A percentile compares a stretch with the other conserved stretches of the same genome.
These are phyloP conservation scores for Plasmodium vinckei DNA, from an alignment of 169 alveolate species.

Conservation along the genomic window DNA sequence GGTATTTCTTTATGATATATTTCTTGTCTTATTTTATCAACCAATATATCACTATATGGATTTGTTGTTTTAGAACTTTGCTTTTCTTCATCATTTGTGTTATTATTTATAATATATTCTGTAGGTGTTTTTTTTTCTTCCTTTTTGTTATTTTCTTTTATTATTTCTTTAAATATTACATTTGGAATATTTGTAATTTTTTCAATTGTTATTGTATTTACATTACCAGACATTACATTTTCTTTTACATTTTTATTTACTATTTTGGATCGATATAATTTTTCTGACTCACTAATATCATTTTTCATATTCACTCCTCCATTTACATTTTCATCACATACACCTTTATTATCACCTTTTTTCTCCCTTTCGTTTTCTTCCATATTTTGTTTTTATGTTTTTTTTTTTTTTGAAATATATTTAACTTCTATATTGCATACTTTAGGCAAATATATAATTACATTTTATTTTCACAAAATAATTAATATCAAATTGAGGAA, in stretches of 20 bases:
- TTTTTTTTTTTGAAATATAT: too few relatives aligned
- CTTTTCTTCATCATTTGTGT: conserved; percentile 18
- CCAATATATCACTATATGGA: conserved; percentile 25
- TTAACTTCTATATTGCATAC: too few relatives aligned
- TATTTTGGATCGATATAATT: conserved; percentile 19
- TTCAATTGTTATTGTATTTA: conserved; percentile 32
- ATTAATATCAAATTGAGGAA: too few relatives aligned
- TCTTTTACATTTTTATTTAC: conserved; percentile 21
- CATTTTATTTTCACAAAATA: too few relatives aligned
- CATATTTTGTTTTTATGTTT: too few relatives aligned
- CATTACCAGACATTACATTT: conserved; percentile 19
- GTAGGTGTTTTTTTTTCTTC: conserved; percentile 1
- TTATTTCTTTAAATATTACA: conserved; percentile 4
- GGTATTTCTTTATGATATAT: conserved; percentile 15
- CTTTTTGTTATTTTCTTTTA: conserved; percentile 7
- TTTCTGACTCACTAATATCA: conserved; percentile 8
- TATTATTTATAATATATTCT: conserved; percentile 26
- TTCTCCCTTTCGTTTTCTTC: too few relatives aligned
- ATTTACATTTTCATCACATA: neutral
- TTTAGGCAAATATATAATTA: too few relatives aligned
- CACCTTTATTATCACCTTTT: too few relatives aligned
- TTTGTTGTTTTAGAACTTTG: conserved; percentile 21
- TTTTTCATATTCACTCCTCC: conserved; percentile 4
- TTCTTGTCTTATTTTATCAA: conserved; percentile 56
- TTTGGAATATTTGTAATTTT: conserved; percentile 50